These are phyloP conservation scores for Gossypium thurberi DNA, from an alignment of 345 rosid genomes.

Conservation along the genomic window DNA sequence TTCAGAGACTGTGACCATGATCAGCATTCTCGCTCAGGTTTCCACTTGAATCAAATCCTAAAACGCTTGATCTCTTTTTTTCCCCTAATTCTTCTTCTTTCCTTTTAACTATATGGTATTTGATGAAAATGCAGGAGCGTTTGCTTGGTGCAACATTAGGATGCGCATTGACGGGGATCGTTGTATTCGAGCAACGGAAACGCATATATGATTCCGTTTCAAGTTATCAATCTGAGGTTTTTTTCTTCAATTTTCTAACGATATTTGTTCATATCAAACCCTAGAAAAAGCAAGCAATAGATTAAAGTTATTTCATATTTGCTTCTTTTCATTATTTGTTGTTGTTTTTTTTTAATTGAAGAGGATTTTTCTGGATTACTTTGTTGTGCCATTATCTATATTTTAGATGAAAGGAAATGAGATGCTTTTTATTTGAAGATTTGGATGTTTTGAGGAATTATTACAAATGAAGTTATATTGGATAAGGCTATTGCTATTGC, in stretches of 20 bases:
- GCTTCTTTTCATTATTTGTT: background rate
- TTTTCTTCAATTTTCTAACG: background rate
- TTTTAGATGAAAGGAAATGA: background rate
- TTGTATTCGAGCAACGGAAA: slow-evolving; percentile 67
- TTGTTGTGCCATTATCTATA: background rate
- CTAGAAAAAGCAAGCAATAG: slow-evolving; percentile 9
- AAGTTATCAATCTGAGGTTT: slow-evolving; percentile 45
- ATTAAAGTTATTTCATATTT: background rate
- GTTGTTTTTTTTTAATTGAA: background rate
- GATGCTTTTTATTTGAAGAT: background rate
- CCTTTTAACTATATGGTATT: background rate
- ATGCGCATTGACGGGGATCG: slow-evolving; percentile 41
- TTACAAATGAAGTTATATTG: background rate
- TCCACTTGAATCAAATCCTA: background rate
- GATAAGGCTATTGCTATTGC: background rate
- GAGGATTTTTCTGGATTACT: background rate
- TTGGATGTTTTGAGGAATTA: background rate
- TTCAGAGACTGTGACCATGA: slow-evolving; percentile 29
- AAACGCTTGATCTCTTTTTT: background rate
- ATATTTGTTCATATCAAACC: slow-evolving; percentile 10
- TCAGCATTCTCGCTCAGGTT: slow-evolving; percentile 65
- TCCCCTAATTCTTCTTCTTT: background rate
- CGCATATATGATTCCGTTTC: slow-evolving; percentile 52
- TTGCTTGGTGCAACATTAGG: slow-evolving; percentile 77
- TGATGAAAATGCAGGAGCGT: slow-evolving; percentile 26